Evolutionary conservation across 2,329 filamentous ascomycete species (phyloP), one percentile per base, ranked within the genome.

Genomic region (Cercospora zeae-maydis): DNA sequence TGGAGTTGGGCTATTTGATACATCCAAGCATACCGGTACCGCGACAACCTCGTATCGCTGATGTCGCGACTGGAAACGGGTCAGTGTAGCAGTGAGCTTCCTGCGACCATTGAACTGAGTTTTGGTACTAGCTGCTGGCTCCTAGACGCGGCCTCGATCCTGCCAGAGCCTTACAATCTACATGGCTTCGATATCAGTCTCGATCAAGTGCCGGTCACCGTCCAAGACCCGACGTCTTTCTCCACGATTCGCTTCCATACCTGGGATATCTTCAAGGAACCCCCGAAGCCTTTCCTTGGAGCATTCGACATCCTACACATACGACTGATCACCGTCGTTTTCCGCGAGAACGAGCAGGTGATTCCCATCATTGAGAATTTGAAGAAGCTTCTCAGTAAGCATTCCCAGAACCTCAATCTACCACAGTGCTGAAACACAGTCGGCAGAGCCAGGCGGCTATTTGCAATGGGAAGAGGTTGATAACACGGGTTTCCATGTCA

Each of bases 231-330:
- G 24, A 52, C 47, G 7, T 52, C 47, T 14, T 52, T 52, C 27
- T 52, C 47, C 24, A n/a, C 47, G 27, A 59, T 59, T 13, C 58
- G 58, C 31, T 59, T 59, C 58, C 42, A 53, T 31, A 53, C 58
- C 27, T 59, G 58, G 58, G 45, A 59, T 13, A 34, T 59, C 5
- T 33, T 53, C 16, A 53, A 52, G 13, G 58, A 53, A 1, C 58
- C 45, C 1, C 58, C 58, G 16, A 33, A 34, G 30, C 13, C 21
- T 10, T 59, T 33, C 45, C 19, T 59, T 13, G 58, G 45, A 19
- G 58, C 58, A 3, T 59, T 59, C 58, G 58, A 59, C n/a, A 59
- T 59, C 21, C 39, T 59, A 13, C 58, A 59, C 10, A 53, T 54
- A 16, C 42, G 58, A 21, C 58, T 59, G 16, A 59, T 59, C 30